Evolutionary conservation across 106 monocot species (phyloP).

Genomic region (Phalaenopsis aphrodite): DNA sequence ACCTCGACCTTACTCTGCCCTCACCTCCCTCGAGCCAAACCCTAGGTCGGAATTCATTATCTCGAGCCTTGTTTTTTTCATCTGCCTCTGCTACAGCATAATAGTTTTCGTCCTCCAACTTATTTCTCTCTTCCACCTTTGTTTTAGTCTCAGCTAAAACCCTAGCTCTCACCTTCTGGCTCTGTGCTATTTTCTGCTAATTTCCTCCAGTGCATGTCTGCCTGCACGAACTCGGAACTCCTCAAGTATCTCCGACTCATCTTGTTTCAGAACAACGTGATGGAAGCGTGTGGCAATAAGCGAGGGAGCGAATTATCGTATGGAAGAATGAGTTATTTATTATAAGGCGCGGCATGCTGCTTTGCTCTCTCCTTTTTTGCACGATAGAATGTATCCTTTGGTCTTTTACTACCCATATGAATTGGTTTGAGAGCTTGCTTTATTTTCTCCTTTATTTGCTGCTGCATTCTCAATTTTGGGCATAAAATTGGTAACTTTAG

Average conservation of each 20-base stretch:
- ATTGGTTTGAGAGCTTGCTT: not conserved
- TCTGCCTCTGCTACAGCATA: not conserved
- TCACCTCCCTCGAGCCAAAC: not conserved
- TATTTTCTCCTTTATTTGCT: not conserved
- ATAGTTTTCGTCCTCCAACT: not conserved
- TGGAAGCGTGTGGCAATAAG: not conserved
- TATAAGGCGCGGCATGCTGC: not conserved
- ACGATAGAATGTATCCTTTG: not conserved
- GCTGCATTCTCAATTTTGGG: not conserved
- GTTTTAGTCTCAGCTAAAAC: not conserved
- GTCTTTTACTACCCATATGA: not conserved
- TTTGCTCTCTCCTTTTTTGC: not conserved
- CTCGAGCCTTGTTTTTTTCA: not conserved
- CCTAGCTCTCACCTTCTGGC: not conserved
- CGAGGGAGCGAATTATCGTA: not conserved
- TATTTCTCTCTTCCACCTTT: not conserved
- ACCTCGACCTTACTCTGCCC: constrained; percentile 2
- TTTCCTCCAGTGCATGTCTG: not conserved
- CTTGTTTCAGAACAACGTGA: not conserved
- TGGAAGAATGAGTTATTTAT: not conserved
- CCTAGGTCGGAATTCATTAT: not conserved
- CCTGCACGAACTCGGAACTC: not conserved
- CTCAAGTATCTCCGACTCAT: not conserved
- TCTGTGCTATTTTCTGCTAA: not conserved
- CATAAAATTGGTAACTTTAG: not conserved